Conservation (phyloP, 148 eudicot genomes). For the Dysphania ambrosioides region DNA sequence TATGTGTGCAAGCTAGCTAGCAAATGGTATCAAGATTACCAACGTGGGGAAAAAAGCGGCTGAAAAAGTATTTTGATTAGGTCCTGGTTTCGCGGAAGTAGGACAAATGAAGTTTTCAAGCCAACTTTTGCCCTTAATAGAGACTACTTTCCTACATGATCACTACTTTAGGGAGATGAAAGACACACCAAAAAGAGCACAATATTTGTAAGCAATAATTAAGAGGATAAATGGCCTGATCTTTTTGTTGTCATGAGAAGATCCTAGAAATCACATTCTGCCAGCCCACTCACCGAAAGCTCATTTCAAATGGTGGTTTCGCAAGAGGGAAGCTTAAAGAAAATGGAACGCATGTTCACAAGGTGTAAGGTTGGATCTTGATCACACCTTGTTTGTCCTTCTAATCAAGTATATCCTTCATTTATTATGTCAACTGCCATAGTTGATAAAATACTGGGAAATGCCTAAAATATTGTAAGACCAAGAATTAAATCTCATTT, state of each 20-base stretch:
- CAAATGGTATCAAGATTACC: constrained; percentile 6
- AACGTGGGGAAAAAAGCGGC: not conserved
- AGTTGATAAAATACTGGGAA: not conserved
- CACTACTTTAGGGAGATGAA: too few species aligned
- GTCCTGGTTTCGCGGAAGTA: too few species aligned
- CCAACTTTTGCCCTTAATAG: too few species aligned
- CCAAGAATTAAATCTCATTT: too few species aligned
- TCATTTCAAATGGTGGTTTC: not conserved
- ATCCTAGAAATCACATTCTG: not conserved
- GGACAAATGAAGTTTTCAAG: constrained; percentile 8
- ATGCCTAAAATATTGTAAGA: too few species aligned
- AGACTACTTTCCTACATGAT: constrained; percentile 19
- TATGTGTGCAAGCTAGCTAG: not conserved
- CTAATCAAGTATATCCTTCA: not conserved
- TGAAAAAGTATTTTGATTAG: not conserved
- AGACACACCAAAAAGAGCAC: not conserved
- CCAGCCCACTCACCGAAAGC: constrained; percentile 27
- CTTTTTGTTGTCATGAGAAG: not conserved
- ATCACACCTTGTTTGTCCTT: not conserved
- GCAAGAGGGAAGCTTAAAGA: not conserved
- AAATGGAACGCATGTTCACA: not conserved
- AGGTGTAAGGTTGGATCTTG: not conserved
- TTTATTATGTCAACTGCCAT: not conserved
- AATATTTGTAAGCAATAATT: too few species aligned
- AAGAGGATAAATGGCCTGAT: not conserved